A percentile compares a stretch with the other conserved stretches of the same genome.
Evolutionary conservation across 306 rosid genomes (phyloP).

Genomic region (Geum urbanum): DNA sequence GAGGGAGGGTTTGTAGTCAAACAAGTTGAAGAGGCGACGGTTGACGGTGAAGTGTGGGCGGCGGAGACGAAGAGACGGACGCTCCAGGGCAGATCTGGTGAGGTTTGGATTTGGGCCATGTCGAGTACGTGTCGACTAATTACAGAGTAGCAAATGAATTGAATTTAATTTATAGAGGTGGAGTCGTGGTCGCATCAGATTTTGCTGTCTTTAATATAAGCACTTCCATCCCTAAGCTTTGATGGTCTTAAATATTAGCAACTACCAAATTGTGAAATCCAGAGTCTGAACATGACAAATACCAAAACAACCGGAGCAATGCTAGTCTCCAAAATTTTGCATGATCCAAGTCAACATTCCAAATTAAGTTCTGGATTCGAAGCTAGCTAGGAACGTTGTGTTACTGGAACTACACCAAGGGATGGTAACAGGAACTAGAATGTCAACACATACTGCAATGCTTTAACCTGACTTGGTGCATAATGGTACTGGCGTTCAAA

Average conservation of each 20-base stretch:
- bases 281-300: no score
- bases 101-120: conserved; percentile 3
- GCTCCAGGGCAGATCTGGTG: conserved; percentile 37
- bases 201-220: no score
- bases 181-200: background rate
- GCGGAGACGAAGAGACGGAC: conserved; percentile 28
- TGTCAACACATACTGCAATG: background rate
- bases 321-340: background rate
- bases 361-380: background rate
- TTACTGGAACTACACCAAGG: background rate
- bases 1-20: conserved; percentile 40
- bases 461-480: background rate
- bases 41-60: conserved; percentile 48
- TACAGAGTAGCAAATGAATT: no score
- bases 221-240: no score
- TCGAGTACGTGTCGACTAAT: no score
- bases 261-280: no score
- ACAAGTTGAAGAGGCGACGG: conserved; percentile 41
- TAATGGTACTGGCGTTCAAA: background rate
- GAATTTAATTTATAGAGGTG: no score
- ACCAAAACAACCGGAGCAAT: no score
- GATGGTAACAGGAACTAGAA: background rate
- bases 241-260: no score
- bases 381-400: background rate
- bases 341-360: background rate